A percentile compares a stretch with the other conserved stretches of the same genome.
Evolutionary conservation across 371 early-diverging fungal species (phyloP).

Genomic region (Actinomucor elegans): DNA sequence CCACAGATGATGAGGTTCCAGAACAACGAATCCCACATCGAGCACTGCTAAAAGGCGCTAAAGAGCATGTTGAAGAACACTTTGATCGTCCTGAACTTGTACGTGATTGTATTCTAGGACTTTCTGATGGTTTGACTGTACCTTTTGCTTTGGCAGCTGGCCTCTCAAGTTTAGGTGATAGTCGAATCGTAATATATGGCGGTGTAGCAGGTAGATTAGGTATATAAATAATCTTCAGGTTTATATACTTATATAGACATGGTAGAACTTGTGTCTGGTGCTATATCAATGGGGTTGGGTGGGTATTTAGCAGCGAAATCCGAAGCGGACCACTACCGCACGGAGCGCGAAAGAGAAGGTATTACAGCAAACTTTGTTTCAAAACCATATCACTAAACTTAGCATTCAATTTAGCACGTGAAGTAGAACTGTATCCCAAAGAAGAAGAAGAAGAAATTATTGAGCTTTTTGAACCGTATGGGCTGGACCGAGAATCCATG

Average conservation of each 20-base stretch:
- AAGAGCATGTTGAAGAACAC: slow-evolving; percentile 61
- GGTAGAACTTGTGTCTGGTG: slow-evolving; percentile 69
- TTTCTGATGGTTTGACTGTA: slow-evolving; percentile 75
- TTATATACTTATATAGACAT: too few species aligned
- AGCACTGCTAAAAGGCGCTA: slow-evolving; percentile 22
- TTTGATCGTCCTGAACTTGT: slow-evolving; percentile 66
- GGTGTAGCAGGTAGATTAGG: slow-evolving; percentile 64
- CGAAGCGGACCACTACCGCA: slow-evolving; percentile 66
- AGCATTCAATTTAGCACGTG: slow-evolving; percentile 28
- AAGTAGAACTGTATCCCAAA: slow-evolving; percentile 59
- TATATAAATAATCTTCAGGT: too few species aligned
- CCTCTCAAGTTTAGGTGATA: slow-evolving; percentile 58
- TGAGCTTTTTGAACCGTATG: slow-evolving; percentile 63
- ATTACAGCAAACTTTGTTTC: not conserved
- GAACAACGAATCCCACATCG: slow-evolving; percentile 41
- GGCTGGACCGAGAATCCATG: slow-evolving; percentile 52
- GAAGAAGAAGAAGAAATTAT: slow-evolving; percentile 69
- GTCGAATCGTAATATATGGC: slow-evolving; percentile 65
- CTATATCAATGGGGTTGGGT: slow-evolving; percentile 55
- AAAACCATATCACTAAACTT: slow-evolving; percentile 3
- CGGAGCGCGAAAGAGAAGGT: slow-evolving; percentile 61
- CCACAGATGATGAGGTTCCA: not conserved
- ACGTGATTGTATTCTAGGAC: slow-evolving; percentile 64
- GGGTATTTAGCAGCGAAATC: slow-evolving; percentile 55
- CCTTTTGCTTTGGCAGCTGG: slow-evolving; percentile 81